Conservation (phyloP, 2,329 filamentous ascomycete genomes). For the Blastomyces gilchristii region DNA sequence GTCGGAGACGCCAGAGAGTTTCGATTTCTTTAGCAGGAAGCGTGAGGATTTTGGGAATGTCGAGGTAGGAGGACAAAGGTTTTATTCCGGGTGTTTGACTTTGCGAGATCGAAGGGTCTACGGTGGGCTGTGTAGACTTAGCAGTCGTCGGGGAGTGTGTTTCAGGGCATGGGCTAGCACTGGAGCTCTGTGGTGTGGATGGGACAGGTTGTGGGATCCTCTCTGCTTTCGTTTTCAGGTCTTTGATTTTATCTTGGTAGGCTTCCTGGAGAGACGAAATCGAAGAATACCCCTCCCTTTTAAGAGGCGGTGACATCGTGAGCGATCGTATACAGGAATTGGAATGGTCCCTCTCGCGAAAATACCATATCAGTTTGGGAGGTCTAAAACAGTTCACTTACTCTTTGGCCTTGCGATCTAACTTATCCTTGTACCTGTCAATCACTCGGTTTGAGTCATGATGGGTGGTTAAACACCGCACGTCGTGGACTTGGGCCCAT, state of each 20-base stretch:
- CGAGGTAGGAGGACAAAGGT: slow-evolving; percentile 58
- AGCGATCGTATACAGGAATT: neutral
- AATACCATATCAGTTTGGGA: neutral
- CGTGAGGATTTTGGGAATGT: slow-evolving; percentile 63
- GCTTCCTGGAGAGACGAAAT: slow-evolving; percentile 56
- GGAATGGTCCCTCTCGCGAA: neutral
- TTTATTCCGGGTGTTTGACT: slow-evolving; percentile 44
- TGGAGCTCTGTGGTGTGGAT: slow-evolving; percentile 7
- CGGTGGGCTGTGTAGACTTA: slow-evolving; percentile 16
- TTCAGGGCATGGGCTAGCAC: slow-evolving; percentile 13
- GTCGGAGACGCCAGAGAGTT: slow-evolving; percentile 79
- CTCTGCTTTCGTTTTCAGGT: slow-evolving; percentile 49
- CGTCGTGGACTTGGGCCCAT: slow-evolving; percentile 86
- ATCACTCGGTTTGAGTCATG: slow-evolving; percentile 53
- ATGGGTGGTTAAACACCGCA: slow-evolving; percentile 79
- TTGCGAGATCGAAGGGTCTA: slow-evolving; percentile 24
- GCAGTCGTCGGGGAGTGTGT: slow-evolving; percentile 28
- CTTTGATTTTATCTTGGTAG: slow-evolving; percentile 73
- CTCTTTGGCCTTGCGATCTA: slow-evolving; percentile 67
- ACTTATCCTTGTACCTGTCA: slow-evolving; percentile 80
- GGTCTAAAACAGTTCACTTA: slow-evolving; percentile 21
- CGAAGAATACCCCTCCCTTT: slow-evolving; percentile 54
- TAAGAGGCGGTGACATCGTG: slow-evolving; percentile 17
- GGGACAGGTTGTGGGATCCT: slow-evolving; percentile 22
- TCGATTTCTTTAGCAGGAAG: slow-evolving; percentile 76